Evolutionary conservation across 2,329 filamentous ascomycete species (phyloP).

Genomic region (Pseudocercospora cruenta): DNA sequence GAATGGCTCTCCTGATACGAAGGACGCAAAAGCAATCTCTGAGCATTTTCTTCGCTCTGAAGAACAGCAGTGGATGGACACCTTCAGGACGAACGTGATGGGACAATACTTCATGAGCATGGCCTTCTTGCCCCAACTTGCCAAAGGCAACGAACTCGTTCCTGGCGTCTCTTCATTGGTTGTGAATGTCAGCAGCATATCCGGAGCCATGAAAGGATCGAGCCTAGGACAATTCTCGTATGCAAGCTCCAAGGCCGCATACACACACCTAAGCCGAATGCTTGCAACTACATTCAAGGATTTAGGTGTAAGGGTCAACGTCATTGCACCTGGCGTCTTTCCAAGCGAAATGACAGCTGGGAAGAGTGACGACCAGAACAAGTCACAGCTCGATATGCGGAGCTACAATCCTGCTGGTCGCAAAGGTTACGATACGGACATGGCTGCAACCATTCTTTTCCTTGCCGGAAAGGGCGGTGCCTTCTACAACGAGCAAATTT

Average conservation of each 20-base stretch:
- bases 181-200: constrained; percentile 59
- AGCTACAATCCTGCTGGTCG: constrained; percentile 51
- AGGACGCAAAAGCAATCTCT: constrained; percentile 52
- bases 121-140: constrained; percentile 58
- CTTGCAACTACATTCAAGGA: constrained; percentile 50
- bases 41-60: constrained; percentile 55
- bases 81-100: constrained; percentile 57
- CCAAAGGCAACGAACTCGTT: constrained; percentile 51
- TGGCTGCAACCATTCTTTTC: constrained; percentile 56
- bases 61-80: constrained; percentile 53
- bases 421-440: constrained; percentile 53
- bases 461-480: constrained; percentile 55
- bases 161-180: constrained; percentile 55
- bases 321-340: constrained; percentile 50
- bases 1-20: constrained; percentile 54
- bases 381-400: constrained; percentile 47
- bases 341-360: constrained; percentile 55
- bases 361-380: constrained; percentile 51
- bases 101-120: constrained; percentile 58
- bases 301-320: constrained; percentile 49
- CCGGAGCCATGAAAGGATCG: constrained; percentile 55
- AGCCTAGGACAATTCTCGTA: constrained; percentile 58
- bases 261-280: constrained; percentile 51
- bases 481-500: constrained; percentile 58
- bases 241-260: constrained; percentile 54